phyloP scores from a whole-genome alignment of 768 basidiomycete species.

The Lactarius pseudohatsudake region DNA sequence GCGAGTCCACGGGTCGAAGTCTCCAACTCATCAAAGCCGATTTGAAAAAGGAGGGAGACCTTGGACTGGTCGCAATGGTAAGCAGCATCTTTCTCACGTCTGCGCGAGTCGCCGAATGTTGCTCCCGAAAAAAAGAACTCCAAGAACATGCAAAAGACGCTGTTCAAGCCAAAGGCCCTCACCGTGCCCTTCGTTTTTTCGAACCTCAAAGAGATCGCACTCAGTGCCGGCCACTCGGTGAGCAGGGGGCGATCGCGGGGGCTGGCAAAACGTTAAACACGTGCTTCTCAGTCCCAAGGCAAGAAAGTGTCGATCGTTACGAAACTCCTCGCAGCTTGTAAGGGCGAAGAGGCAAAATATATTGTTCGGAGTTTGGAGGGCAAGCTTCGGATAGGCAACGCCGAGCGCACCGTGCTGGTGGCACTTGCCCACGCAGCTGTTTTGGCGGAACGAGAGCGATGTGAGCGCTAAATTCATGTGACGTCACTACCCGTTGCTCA shows the following conservation, averaged over 20 bases:
- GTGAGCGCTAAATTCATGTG: conserved; percentile 35
- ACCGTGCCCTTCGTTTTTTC: conserved; percentile 88
- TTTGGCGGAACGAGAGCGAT: conserved; percentile 70
- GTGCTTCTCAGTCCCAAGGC: conserved; percentile 69
- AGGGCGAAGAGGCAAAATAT: conserved; percentile 92
- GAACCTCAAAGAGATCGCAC: conserved; percentile 87
- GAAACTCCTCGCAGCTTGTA: conserved; percentile 88
- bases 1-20: conserved; percentile 91
- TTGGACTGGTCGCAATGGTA: conserved; percentile 96
- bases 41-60: conserved; percentile 91
- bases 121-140: conserved; percentile 60
- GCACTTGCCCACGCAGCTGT: conserved; percentile 92
- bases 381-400: conserved; percentile 95
- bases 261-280: not conserved
- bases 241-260: conserved; percentile 31
- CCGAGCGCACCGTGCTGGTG: conserved; percentile 92
- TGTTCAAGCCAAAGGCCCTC: conserved; percentile 92
- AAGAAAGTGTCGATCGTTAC: conserved; percentile 96
- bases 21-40: conserved; percentile 82
- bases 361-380: conserved; percentile 95
- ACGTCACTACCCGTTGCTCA: not conserved
- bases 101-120: conserved; percentile 5
- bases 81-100: conserved; percentile 28
- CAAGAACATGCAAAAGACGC: conserved; percentile 86
- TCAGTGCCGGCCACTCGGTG: conserved; percentile 80